These are phyloP conservation scores for Podaxis rugospora DNA, from an alignment of 768 basidiomycete species.

Conservation along the genomic window DNA sequence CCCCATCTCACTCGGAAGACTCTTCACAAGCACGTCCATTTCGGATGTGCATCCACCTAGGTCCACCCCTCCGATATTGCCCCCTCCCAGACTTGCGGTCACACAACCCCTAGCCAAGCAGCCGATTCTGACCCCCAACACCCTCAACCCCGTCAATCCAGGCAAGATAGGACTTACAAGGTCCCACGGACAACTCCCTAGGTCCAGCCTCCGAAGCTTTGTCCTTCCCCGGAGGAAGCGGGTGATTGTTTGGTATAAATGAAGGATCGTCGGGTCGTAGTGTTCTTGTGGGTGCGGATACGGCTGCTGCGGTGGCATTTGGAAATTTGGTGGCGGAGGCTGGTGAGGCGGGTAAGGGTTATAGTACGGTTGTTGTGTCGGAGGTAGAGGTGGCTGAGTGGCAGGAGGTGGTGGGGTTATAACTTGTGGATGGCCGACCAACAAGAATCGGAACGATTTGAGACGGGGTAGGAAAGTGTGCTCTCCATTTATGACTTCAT, in stretches of 20 bases:
- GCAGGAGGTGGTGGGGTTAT: neutral
- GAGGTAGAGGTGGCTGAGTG: constrained; percentile 40
- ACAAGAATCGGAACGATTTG: constrained; percentile 57
- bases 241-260: constrained; percentile 49
- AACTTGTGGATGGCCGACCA: constrained; percentile 43
- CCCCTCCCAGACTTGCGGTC: neutral
- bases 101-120: constrained; percentile 4
- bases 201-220: constrained; percentile 50
- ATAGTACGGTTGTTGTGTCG: constrained; percentile 1
- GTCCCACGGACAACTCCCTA: constrained; percentile 66
- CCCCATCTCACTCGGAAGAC: constrained; percentile 32
- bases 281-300: constrained; percentile 9
- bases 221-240: constrained; percentile 47
- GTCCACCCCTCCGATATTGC: neutral
- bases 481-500: constrained; percentile 51
- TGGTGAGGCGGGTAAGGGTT: neutral
- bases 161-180: constrained; percentile 48
- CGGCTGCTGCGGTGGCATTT: neutral
- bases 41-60: neutral
- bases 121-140: constrained; percentile 53
- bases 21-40: constrained; percentile 4
- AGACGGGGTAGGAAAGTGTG: constrained; percentile 64
- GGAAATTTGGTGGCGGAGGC: neutral
- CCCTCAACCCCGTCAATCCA: constrained; percentile 45
- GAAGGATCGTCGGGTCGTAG: constrained; percentile 6